phyloP scores from a whole-genome alignment of 805 yeast species.

The Candida loeiensis region DNA sequence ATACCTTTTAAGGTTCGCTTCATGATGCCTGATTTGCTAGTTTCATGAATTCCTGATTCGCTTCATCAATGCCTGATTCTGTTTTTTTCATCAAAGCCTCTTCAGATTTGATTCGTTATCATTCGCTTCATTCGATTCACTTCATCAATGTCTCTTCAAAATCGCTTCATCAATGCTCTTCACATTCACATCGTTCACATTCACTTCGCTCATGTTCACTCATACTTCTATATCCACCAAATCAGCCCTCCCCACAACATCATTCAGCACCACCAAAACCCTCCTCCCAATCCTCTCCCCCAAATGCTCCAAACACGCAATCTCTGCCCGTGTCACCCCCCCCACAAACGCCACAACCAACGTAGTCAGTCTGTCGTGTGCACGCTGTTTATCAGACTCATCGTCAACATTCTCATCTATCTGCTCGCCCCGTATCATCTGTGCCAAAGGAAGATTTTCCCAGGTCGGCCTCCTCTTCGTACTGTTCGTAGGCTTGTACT shows the following conservation, averaged over 20 bases:
- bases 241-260: slow-evolving; percentile 6
- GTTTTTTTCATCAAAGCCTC: too few species aligned
- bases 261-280: slow-evolving; percentile 40
- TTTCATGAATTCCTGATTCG: too few species aligned
- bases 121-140: neutral
- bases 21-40: too few species aligned
- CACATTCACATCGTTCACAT: neutral
- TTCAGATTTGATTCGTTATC: too few species aligned
- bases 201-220: neutral
- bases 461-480: slow-evolving; percentile 39
- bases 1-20: too few species aligned
- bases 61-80: too few species aligned
- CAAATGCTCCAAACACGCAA: slow-evolving; percentile 65
- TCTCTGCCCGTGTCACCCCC: slow-evolving; percentile 82
- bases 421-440: slow-evolving; percentile 40
- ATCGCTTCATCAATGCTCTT: neutral
- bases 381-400: slow-evolving; percentile 7
- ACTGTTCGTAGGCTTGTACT: slow-evolving; percentile 37
- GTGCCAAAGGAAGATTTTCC: slow-evolving; percentile 40
- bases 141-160: neutral
- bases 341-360: slow-evolving; percentile 64
- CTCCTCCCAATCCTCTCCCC: slow-evolving; percentile 44
- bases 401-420: slow-evolving; percentile 35
- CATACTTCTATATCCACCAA: neutral
- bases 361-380: slow-evolving; percentile 16